Percentiles rank a stretch among this genome's conserved stretches.
Evolutionary conservation across 192 early-diverging fungal species (phyloP).

Genomic region (Podila clonocystis): DNA sequence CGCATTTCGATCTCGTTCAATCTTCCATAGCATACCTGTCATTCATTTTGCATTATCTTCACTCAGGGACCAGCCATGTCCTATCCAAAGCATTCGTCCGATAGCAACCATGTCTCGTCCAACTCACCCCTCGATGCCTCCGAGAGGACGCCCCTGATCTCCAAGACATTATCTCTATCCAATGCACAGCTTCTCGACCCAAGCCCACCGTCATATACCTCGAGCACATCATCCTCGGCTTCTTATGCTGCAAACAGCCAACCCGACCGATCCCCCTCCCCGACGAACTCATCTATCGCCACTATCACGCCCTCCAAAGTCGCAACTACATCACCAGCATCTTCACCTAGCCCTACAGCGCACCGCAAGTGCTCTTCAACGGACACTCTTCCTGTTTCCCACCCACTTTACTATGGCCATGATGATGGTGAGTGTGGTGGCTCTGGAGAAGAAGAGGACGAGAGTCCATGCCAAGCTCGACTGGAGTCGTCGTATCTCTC

Average conservation of each 20-base stretch:
- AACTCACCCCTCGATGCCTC: neutral
- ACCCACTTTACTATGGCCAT: too few relatives aligned
- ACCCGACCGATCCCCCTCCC: conserved; percentile 1
- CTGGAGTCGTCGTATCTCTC: conserved; percentile 7
- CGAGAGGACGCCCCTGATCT: conserved; percentile 35
- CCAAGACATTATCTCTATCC: conserved; percentile 3
- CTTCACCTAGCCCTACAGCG: neutral
- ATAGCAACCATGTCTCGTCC: neutral
- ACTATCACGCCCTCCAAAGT: conserved; percentile 5
- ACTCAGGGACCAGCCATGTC: conserved; percentile 14
- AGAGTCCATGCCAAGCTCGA: neutral
- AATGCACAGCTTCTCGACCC: too few relatives aligned
- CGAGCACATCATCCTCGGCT: neutral
- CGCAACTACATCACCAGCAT: conserved; percentile 4
- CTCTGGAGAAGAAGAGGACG: neutral
- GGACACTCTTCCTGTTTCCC: conserved; percentile 14
- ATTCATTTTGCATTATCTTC: too few relatives aligned
- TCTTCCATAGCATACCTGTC: neutral
- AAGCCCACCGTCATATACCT: neutral
- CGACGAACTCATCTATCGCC: neutral
- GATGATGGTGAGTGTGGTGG: neutral
- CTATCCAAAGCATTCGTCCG: conserved; percentile 37
- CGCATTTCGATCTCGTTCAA: neutral
- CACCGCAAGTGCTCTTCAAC: conserved; percentile 7
- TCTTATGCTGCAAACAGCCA: neutral